Evolutionary conservation across 2,329 filamentous ascomycete species (phyloP).

Genomic region (Penicillium sp.): DNA sequence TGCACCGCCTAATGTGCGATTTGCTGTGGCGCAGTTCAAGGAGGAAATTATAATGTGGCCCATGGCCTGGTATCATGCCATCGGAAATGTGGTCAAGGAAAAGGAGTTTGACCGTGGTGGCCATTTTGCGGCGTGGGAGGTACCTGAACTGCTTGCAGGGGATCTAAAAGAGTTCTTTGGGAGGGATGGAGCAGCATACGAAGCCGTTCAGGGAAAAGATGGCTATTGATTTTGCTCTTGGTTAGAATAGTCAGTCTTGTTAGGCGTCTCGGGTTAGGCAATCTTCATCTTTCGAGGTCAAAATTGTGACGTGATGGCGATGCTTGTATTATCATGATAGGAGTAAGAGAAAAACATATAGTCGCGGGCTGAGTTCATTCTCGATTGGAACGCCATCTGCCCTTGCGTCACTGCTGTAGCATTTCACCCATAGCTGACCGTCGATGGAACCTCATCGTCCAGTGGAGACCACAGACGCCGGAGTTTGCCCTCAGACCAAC

Average conservation of each 20-base stretch:
- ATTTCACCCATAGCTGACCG: conserved; percentile 27
- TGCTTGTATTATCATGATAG: conserved; percentile 37
- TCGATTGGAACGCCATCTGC: conserved; percentile 23
- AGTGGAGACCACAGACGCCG: conserved; percentile 39
- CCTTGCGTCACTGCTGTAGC: conserved; percentile 24
- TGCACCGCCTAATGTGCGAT: conserved; percentile 54
- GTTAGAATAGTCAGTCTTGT: not conserved
- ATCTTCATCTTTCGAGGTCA: conserved; percentile 6
- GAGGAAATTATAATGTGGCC: conserved; percentile 59
- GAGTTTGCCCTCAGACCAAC: conserved; percentile 34
- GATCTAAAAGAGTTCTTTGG: conserved; percentile 58
- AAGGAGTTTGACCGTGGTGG: conserved; percentile 55
- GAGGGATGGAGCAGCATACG: conserved; percentile 47
- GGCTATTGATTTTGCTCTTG: conserved; percentile 37
- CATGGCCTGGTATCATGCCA: conserved; percentile 55
- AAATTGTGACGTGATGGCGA: conserved; percentile 30
- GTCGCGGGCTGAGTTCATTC: conserved; percentile 20
- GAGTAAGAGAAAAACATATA: conserved; percentile 31
- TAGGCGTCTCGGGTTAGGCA: not conserved
- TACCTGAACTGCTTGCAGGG: conserved; percentile 52
- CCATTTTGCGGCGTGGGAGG: conserved; percentile 61
- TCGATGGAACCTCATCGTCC: conserved; percentile 31
- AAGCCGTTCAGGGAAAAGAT: conserved; percentile 40
- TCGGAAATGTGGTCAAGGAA: conserved; percentile 60
- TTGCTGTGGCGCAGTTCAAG: conserved; percentile 60